Conservation (phyloP, 345 rosid species). For the Gynandropsis gynandra region DNA sequence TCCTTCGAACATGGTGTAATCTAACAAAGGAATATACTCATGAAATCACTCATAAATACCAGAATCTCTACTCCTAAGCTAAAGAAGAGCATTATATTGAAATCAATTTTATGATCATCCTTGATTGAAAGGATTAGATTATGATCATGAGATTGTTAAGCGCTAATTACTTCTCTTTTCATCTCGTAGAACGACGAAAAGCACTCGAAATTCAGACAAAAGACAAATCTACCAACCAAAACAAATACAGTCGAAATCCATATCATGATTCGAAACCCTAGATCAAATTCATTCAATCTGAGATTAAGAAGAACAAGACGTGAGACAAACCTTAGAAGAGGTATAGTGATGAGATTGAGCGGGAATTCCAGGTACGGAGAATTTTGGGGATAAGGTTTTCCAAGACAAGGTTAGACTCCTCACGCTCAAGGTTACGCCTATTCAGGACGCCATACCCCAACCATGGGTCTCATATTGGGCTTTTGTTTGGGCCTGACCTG, state of each 20-base stretch:
- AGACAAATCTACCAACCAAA: no score
- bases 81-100: neutral
- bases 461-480: no score
- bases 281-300: neutral
- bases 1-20: conserved; percentile 27
- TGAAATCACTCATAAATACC: conserved; percentile 1
- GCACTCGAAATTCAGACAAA: neutral
- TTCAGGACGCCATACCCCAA: neutral
- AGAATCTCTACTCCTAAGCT: neutral
- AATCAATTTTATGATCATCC: neutral
- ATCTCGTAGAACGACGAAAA: neutral
- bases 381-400: conserved; percentile 37
- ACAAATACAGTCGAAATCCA: neutral
- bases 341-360: neutral
- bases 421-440: conserved; percentile 19
- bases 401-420: conserved; percentile 20
- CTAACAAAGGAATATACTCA: conserved; percentile 11
- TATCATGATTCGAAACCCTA: neutral
- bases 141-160: no score
- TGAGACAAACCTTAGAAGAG: conserved; percentile 15
- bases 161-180: neutral
- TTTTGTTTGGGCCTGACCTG: no score
- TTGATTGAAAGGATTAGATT: no score
- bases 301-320: conserved; percentile 3
- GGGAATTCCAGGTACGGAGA: conserved; percentile 22